These are phyloP conservation scores for Oryza longistaminata DNA, from an alignment of 176 grass and related monocot species.

Conservation along the genomic window DNA sequence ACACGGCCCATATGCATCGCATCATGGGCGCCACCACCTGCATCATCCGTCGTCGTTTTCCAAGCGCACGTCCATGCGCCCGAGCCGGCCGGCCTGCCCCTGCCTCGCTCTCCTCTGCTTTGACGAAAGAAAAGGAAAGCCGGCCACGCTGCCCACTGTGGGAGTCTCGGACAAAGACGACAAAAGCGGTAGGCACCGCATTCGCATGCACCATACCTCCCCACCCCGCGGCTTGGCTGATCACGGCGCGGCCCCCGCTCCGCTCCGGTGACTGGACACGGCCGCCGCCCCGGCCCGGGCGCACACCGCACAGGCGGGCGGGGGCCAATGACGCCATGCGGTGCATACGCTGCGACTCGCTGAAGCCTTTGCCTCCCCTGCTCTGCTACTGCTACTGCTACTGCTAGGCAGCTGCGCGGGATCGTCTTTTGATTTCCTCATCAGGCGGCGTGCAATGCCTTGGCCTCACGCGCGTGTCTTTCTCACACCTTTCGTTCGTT, in stretches of 20 bases:
- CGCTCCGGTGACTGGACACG: neutral
- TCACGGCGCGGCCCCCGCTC: no score
- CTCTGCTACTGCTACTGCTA: no score
- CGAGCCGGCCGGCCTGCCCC: neutral
- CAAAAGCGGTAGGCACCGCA: constrained; percentile 38
- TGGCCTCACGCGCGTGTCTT: constrained; percentile 23
- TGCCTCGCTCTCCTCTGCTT: neutral
- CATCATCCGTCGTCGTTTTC: constrained; percentile 40
- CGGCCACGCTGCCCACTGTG: constrained; percentile 10
- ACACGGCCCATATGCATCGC: neutral
- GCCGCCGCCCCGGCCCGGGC: neutral
- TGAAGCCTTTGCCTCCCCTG: neutral
- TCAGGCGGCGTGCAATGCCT: constrained; percentile 31
- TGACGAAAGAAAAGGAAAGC: neutral
- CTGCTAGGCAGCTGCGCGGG: neutral
- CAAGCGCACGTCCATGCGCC: constrained; percentile 43
- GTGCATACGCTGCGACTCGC: constrained; percentile 11
- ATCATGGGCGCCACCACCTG: neutral
- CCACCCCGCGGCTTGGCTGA: no score
- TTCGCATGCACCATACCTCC: constrained; percentile 13
- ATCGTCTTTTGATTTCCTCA: constrained; percentile 21
- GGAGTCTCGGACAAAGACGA: constrained; percentile 69
- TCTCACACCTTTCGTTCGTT: neutral
- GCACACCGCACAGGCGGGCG: neutral
- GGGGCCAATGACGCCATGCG: constrained; percentile 16